Evolutionary conservation across 2,329 filamentous ascomycete genomes (phyloP), one percentile per base, ranked within the genome.

Genomic region (Tolypocladium nubicola): DNA sequence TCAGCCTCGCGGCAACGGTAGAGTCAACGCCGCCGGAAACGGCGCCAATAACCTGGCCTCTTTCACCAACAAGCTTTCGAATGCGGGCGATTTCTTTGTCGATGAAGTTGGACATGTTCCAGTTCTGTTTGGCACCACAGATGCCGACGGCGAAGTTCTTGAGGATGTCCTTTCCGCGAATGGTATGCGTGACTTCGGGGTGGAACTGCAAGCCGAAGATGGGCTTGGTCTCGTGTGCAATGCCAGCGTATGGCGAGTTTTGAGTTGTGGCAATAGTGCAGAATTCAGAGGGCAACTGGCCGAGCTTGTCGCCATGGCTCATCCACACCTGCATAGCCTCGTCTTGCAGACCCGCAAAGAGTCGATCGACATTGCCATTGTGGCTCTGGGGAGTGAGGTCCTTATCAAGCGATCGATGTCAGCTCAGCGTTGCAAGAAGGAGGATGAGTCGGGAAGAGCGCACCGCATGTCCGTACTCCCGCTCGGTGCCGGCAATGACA

Each of bases 251-350:
- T 30, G 86, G 83, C 0, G 88, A 85, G 74, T 94, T 95, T 54
- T 77, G 69, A 2, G 90, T 93, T 5, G 79, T 86, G 54, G 88
- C 91, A 64, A 96, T 83, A 19, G 80, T 84, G 59, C 82, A 74
- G 69, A 96, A 96, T 45, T 79, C 82, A 40, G 86, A 76, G 10
- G 92, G 92, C 43, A 96, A 77, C 57, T 80, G 76, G 43, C 80
- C 80, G 13, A 97, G 81, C 78, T 96, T 96, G 74, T 97, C 91
- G 58, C 85, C 86, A 70, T 97, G 93, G 63, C 83, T 88, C 92
- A 97, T 97, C 80, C 83, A 93, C 16, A 89, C 77, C 66, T 47
- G 37, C 7, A 9, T 21, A 6, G 13, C 11, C 55, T 83, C 76
- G 60, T 89, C 85, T 59, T 85, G 87, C 13, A 96, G 68, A 19